These are phyloP conservation scores for Tuctoria greenei DNA, from an alignment of 176 grass and related monocot genomes.

Conservation along the genomic window DNA sequence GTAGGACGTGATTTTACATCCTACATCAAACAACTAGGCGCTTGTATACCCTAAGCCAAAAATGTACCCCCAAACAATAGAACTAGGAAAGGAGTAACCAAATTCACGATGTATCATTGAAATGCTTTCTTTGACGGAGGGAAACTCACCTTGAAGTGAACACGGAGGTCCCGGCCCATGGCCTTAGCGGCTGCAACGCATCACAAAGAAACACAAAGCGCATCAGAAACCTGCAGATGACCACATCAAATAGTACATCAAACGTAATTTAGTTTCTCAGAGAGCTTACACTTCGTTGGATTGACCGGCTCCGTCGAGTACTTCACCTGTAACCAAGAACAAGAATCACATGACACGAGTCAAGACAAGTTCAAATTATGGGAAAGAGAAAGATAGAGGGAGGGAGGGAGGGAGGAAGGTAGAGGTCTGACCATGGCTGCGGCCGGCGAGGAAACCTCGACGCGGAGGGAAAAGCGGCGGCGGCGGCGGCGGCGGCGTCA, in stretches of 20 bases:
- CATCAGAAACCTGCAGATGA: conserved; percentile 30
- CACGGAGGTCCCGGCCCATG: conserved; percentile 86
- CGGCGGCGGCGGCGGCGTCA: background rate
- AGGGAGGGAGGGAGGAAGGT: too few relatives aligned
- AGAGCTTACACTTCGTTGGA: conserved; percentile 73
- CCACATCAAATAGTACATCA: conserved; percentile 7
- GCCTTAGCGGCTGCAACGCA: conserved; percentile 74
- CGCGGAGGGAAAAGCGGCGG: background rate
- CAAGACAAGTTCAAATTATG: background rate
- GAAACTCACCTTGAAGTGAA: conserved; percentile 80
- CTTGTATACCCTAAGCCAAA: background rate
- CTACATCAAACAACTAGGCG: background rate
- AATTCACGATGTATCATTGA: background rate
- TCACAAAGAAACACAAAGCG: background rate
- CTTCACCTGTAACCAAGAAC: conserved; percentile 56
- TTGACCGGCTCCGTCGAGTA: conserved; percentile 71
- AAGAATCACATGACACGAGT: conserved; percentile 2
- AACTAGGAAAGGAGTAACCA: background rate
- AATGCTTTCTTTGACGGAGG: background rate
- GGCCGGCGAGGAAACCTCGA: background rate
- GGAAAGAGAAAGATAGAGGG: background rate
- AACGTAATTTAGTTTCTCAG: background rate
- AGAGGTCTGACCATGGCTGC: conserved; percentile 48
- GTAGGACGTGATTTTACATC: background rate
- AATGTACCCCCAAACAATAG: background rate